Evolutionary conservation across 139 green algal genomes (phyloP).

Genomic region (Chlorella sorokiniana): DNA sequence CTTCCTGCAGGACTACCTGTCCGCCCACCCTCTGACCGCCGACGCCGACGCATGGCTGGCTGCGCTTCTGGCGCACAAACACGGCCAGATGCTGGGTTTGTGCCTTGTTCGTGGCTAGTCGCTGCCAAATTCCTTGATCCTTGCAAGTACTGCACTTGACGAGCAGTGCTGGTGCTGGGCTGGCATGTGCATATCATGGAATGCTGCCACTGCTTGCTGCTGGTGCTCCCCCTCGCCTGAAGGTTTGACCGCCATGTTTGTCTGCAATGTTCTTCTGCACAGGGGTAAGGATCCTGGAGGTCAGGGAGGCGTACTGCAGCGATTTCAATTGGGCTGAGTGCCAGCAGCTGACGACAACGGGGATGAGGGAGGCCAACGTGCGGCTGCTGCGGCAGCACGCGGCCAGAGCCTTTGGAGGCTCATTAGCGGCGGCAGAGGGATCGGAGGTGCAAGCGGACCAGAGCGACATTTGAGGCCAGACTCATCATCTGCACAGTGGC

Average conservation of each 20-base stretch:
- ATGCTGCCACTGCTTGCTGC: too few species aligned
- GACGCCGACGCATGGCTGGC: neutral
- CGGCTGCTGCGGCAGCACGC: neutral
- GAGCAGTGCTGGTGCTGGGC: neutral
- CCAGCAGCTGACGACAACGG: neutral
- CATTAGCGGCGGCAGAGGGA: neutral
- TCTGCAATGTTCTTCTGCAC: neutral
- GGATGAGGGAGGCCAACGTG: neutral
- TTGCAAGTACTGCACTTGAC: too few species aligned
- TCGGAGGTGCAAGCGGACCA: too few species aligned
- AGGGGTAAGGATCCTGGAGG: neutral
- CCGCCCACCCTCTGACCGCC: neutral
- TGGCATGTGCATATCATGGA: neutral
- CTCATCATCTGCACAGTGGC: too few species aligned
- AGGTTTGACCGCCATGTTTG: neutral
- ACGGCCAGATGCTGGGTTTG: neutral
- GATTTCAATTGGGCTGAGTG: neutral
- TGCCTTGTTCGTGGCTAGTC: neutral
- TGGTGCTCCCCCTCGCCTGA: neutral
- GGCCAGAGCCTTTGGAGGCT: neutral
- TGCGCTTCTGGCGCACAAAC: neutral
- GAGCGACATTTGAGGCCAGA: too few species aligned
- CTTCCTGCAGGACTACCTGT: neutral
- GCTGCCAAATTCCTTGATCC: too few species aligned
- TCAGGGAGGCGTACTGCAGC: neutral